Evolutionary conservation across 176 grass and related monocot genomes (phyloP).

Genomic region (Rhipidocladum racemiflorum): DNA sequence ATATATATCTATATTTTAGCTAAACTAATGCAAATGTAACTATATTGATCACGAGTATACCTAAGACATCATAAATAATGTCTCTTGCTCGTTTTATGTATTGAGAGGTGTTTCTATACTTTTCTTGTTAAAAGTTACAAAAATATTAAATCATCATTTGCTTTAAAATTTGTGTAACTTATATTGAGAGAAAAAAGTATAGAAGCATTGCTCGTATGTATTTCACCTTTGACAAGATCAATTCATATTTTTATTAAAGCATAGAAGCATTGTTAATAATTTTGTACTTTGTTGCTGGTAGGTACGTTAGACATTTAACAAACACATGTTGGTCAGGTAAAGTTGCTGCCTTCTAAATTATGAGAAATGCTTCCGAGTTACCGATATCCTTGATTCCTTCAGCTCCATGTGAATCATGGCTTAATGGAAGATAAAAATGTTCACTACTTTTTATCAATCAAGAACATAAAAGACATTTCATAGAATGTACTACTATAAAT

Average conservation of each 20-base stretch:
- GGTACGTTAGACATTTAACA: background rate
- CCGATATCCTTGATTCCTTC: background rate
- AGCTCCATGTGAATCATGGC: constrained; percentile 25
- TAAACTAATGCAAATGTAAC: background rate
- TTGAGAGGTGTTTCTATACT: too few species aligned
- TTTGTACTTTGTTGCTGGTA: background rate
- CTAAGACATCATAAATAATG: background rate
- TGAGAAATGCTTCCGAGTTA: background rate
- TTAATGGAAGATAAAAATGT: background rate
- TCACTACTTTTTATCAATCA: background rate
- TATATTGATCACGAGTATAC: background rate
- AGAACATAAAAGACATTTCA: background rate
- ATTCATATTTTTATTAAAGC: background rate
- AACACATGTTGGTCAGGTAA: background rate
- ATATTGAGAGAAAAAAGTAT: too few species aligned
- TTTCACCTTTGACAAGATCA: background rate
- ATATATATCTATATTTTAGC: background rate
- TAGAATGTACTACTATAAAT: background rate
- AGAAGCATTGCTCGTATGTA: too few species aligned
- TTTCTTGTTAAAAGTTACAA: too few species aligned
- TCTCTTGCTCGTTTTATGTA: background rate
- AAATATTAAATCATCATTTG: too few species aligned
- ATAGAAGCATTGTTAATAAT: too few species aligned
- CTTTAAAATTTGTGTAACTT: too few species aligned
- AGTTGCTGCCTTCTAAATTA: background rate